These are phyloP conservation scores for Trichocladium uniseriatum DNA, from an alignment of 495 filamentous ascomycete species.

Conservation along the genomic window DNA sequence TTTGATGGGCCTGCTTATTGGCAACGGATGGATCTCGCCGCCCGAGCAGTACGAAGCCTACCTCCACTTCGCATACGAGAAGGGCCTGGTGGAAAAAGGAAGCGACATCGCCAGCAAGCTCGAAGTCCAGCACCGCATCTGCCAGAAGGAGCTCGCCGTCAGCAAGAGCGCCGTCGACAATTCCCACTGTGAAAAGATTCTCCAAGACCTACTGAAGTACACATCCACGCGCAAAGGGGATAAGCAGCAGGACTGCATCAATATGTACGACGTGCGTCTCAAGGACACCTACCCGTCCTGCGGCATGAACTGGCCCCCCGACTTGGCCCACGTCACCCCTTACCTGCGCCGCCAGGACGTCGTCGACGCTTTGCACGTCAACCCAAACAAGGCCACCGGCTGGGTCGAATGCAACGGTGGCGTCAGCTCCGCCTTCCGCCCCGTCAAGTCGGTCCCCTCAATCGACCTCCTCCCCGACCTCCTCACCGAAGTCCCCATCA, in stretches of 20 bases:
- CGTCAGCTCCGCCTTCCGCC: slow-evolving; percentile 61
- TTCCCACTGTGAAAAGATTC: slow-evolving; percentile 59
- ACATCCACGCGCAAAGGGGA: slow-evolving; percentile 43
- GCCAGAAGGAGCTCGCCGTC: slow-evolving; percentile 58
- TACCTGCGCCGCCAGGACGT: slow-evolving; percentile 84
- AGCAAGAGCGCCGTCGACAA: slow-evolving; percentile 56
- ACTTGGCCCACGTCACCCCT: slow-evolving; percentile 62
- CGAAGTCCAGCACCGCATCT: slow-evolving; percentile 34
- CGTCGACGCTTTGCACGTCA: slow-evolving; percentile 68
- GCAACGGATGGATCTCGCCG: slow-evolving; percentile 95
- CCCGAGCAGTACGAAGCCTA: slow-evolving; percentile 86
- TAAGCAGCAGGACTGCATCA: slow-evolving; percentile 53
- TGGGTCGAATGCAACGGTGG: slow-evolving; percentile 85
- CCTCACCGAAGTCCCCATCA: slow-evolving; percentile 61
- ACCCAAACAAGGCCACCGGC: slow-evolving; percentile 66
- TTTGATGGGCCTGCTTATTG: slow-evolving; percentile 80
- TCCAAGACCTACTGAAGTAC: slow-evolving; percentile 55
- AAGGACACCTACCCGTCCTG: slow-evolving; percentile 64
- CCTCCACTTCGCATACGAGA: slow-evolving; percentile 65
- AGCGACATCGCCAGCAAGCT: slow-evolving; percentile 54
- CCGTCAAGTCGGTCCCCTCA: slow-evolving; percentile 59
- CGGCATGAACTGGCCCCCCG: slow-evolving; percentile 94
- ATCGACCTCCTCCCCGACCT: slow-evolving; percentile 68
- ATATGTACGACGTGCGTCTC: slow-evolving; percentile 93
- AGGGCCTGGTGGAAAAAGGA: slow-evolving; percentile 58